Evolutionary conservation across 2,329 filamentous ascomycete species (phyloP).

Genomic region (Aspergillus awamori): DNA sequence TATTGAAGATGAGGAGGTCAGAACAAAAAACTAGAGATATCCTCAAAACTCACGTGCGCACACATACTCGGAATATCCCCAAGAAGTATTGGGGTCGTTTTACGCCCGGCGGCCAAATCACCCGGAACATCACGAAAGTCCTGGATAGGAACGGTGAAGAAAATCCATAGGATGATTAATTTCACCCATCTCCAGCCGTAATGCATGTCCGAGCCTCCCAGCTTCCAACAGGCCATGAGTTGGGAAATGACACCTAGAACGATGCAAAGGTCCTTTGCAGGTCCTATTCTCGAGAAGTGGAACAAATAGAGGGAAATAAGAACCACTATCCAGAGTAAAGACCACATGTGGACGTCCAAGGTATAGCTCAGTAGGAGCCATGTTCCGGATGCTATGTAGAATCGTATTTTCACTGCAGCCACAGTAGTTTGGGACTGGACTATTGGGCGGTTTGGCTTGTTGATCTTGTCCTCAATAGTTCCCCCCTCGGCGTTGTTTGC

Average conservation of each 20-base stretch:
- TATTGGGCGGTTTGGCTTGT: constrained; percentile 3
- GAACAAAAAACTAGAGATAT: no score
- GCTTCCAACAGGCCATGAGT: background rate
- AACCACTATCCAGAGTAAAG: background rate
- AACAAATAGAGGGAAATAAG: background rate
- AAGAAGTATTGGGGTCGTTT: background rate
- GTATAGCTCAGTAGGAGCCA: background rate
- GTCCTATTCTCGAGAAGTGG: background rate
- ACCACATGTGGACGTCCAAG: background rate
- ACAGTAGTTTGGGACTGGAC: background rate
- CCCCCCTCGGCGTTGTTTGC: background rate
- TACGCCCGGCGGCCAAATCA: background rate
- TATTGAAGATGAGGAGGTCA: no score
- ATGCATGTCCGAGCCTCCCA: background rate
- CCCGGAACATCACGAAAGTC: background rate
- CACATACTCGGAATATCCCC: background rate
- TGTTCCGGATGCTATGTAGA: background rate
- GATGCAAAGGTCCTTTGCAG: constrained; percentile 2
- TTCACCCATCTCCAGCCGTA: background rate
- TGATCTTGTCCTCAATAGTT: background rate
- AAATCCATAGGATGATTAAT: background rate
- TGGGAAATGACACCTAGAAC: background rate
- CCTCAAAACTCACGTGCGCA: background rate
- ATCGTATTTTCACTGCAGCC: background rate
- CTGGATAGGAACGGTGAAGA: constrained; percentile 1